Evolutionary conservation across 208 protist genomes (phyloP).

Genomic region (Acanthamoeba healyi): DNA sequence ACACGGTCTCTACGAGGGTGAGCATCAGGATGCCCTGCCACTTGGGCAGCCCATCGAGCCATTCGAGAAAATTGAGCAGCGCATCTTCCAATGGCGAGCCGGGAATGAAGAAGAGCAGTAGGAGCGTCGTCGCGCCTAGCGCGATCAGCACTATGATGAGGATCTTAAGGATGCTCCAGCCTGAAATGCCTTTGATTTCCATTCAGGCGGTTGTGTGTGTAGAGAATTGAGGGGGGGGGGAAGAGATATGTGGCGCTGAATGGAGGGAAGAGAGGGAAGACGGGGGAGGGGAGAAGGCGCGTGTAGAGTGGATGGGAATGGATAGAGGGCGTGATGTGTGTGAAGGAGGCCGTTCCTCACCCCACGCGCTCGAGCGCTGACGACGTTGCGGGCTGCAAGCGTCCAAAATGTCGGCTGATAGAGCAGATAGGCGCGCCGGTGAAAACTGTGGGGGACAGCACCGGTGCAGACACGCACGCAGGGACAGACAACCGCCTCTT

Average conservation of each 20-base stretch:
- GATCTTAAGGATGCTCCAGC: conserved; percentile 24
- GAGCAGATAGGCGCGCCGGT: not conserved
- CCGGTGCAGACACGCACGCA: not conserved
- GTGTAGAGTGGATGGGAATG: not conserved
- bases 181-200: conserved; percentile 30
- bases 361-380: not conserved
- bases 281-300: not conserved
- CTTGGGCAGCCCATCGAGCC: not conserved
- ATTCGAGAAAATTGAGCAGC: conserved; percentile 25
- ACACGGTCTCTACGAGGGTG: conserved; percentile 36
- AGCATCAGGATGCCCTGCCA: conserved; percentile 22
- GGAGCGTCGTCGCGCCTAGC: not conserved
- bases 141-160: conserved; percentile 30
- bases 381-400: not conserved
- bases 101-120: conserved; percentile 56
- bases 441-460: not conserved
- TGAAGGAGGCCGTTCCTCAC: not conserved
- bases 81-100: conserved; percentile 11
- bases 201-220: not conserved
- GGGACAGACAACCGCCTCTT: not conserved
- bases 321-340: not conserved
- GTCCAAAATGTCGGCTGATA: conserved; percentile 20
- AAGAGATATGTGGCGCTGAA: not conserved
- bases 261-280: not conserved
- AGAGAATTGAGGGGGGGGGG: not conserved